Evolutionary conservation across 2,329 filamentous ascomycete genomes (phyloP), one percentile per base, ranked within the genome.

Genomic region (Xylariomycetidae sp.): DNA sequence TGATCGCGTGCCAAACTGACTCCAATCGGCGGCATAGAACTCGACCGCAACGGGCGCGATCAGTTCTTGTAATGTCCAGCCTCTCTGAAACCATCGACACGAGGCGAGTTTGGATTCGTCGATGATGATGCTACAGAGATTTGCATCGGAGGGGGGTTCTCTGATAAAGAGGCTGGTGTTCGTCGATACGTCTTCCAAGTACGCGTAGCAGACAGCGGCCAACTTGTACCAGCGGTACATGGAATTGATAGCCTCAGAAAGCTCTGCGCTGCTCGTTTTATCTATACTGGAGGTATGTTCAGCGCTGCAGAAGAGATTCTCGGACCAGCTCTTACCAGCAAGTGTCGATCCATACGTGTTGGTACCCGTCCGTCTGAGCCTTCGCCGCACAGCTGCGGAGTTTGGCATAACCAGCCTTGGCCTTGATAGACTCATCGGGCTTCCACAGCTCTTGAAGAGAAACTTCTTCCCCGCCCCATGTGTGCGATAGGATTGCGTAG

Each of bases 181-280:
- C 27, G 38, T 14, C 24, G 25, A 7, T 40, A 29, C 22, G 23
- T 46, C 27, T 32, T 20, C 14, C 3, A 54, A 40, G 22, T 51
- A 52, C 1, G 39, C 46, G 12, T 48, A 53, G 35, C 50, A 54
- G 2, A 50, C 20, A 2, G 9, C 19, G 5, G 50, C 37, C 7
- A 25, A 12, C 12, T 28, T 25, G 19, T 54, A 54, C 51, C 51
- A 54, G 4, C 39, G 34, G 14, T 44, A 52, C 49, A 48, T 47
- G 9, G 43, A 46, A 20, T 47, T 44, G 26, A 47, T 48, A 14
- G 48, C 39, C 29, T 53, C 50, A 5, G 44, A 46, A 2, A 54
- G 41, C 29, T 54, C 48, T 8, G 49, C 46, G 25, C 47, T 53
- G 25, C 46, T 48, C 5, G 29, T 31, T 28, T 54, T 52, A 25